Conservation (phyloP, 1,284 basidiomycete genomes). For the Boletellus deceptivus region DNA sequence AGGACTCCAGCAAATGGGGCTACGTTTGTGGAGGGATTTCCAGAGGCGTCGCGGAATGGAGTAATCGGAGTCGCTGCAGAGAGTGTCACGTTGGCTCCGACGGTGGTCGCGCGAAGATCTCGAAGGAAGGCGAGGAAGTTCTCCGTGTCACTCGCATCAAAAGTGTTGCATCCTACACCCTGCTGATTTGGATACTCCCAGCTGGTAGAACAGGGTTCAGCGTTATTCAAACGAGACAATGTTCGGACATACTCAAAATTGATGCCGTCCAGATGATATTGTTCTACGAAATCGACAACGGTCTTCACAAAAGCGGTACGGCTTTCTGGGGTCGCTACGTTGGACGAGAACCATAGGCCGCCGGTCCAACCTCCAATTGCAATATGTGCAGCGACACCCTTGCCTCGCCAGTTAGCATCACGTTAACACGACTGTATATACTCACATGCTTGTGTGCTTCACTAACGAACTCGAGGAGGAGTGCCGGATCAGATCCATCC, state of each 20-base stretch:
- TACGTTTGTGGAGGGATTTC: constrained; percentile 54
- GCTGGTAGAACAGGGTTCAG: constrained; percentile 6
- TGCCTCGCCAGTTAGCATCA: constrained; percentile 6
- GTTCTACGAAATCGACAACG: constrained; percentile 53
- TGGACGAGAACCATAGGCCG: constrained; percentile 65
- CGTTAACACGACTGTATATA: background rate
- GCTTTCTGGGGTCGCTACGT: constrained; percentile 55
- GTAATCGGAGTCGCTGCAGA: constrained; percentile 57
- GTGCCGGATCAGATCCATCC: constrained; percentile 36
- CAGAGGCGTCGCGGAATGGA: constrained; percentile 54
- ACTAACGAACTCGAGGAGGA: constrained; percentile 51
- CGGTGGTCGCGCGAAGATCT: constrained; percentile 44
- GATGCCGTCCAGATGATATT: constrained; percentile 43
- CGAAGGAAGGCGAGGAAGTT: constrained; percentile 47
- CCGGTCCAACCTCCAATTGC: constrained; percentile 85
- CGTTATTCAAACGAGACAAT: no score
- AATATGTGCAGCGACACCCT: constrained; percentile 67
- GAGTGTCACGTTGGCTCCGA: constrained; percentile 46
- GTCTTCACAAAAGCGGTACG: constrained; percentile 70
- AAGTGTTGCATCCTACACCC: constrained; percentile 46
- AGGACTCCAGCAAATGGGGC: constrained; percentile 40
- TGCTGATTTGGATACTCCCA: constrained; percentile 54
- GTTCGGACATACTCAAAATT: constrained; percentile 23
- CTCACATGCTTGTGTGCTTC: constrained; percentile 47
- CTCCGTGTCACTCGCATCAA: constrained; percentile 43